Percentiles rank a stretch among this genome's conserved stretches.
These are phyloP conservation scores for Chamaecrista fasciculata DNA, from an alignment of 306 rosid genomes.

Conservation along the genomic window DNA sequence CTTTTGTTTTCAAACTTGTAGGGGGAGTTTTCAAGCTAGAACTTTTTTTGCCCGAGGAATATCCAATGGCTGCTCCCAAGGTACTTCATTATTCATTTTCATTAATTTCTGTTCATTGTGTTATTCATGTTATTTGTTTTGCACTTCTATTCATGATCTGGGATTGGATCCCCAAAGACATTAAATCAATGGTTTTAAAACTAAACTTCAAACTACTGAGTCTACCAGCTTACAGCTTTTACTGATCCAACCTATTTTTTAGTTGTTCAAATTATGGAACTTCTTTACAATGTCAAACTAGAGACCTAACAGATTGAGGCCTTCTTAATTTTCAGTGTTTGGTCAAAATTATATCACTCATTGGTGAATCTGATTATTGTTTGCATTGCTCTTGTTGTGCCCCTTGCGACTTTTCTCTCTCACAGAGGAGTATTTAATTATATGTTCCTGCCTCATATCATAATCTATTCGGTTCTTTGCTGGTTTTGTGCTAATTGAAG, in stretches of 20 bases:
- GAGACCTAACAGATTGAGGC: background rate
- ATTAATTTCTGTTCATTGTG: background rate
- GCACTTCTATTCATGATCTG: background rate
- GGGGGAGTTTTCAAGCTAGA: slow-evolving; percentile 99
- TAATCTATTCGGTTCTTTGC: background rate
- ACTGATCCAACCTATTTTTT: background rate
- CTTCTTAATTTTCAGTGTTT: background rate
- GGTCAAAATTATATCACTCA: background rate
- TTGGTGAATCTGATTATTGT: slow-evolving; percentile 10
- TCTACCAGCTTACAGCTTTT: background rate
- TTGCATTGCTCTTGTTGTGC: background rate
- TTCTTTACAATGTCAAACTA: background rate
- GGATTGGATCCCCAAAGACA: background rate
- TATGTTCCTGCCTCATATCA: background rate
- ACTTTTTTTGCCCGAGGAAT: slow-evolving; percentile 94
- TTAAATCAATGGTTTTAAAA: background rate
- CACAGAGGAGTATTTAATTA: background rate
- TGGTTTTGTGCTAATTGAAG: background rate
- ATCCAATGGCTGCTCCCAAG: slow-evolving; percentile 99
- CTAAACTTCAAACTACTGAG: background rate
- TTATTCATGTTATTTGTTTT: slow-evolving; percentile 15
- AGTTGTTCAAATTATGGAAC: background rate
- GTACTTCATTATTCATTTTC: slow-evolving; percentile 40
- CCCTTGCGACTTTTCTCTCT: background rate
- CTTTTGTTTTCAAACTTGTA: slow-evolving; percentile 31